Conservation (phyloP, 176 grass and related monocot genomes). For the Oryza punctata region DNA sequence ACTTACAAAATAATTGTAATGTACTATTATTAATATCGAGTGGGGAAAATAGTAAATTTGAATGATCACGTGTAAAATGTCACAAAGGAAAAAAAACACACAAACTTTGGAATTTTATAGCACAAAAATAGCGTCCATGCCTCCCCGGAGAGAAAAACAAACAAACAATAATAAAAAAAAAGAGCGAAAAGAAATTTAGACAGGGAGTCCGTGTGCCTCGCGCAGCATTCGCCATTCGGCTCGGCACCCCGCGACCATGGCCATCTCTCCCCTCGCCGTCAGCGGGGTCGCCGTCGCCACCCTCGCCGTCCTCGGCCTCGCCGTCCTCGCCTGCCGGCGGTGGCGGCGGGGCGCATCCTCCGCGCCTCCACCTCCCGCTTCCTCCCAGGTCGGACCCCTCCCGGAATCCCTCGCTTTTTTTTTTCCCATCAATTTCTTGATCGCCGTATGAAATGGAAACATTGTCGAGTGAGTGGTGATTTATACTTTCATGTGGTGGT, state of each 20-base stretch:
- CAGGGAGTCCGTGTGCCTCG: neutral
- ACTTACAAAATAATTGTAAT: no score
- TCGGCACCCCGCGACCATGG: constrained; percentile 2
- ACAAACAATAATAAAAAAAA: neutral
- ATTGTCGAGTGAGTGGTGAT: no score
- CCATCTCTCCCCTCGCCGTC: constrained; percentile 33
- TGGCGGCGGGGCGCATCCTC: constrained; percentile 7
- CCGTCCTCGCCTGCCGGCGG: constrained; percentile 41
- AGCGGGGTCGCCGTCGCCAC: constrained; percentile 25
- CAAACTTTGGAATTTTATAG: no score
- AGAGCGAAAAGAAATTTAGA: neutral
- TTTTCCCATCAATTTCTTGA: neutral
- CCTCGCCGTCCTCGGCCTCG: constrained; percentile 44
- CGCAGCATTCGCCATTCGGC: neutral
- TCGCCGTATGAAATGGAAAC: neutral
- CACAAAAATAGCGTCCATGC: no score
- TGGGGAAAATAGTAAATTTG: no score
- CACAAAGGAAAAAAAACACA: no score
- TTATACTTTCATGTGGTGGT: neutral
- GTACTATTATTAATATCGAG: no score
- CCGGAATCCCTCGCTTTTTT: neutral
- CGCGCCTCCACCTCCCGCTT: neutral
- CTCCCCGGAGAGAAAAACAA: neutral
- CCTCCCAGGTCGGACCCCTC: constrained; percentile 14
- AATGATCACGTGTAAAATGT: no score